Evolutionary conservation across 1,139 yeast genomes (phyloP).

Genomic region (Kodamaea arcana): DNA sequence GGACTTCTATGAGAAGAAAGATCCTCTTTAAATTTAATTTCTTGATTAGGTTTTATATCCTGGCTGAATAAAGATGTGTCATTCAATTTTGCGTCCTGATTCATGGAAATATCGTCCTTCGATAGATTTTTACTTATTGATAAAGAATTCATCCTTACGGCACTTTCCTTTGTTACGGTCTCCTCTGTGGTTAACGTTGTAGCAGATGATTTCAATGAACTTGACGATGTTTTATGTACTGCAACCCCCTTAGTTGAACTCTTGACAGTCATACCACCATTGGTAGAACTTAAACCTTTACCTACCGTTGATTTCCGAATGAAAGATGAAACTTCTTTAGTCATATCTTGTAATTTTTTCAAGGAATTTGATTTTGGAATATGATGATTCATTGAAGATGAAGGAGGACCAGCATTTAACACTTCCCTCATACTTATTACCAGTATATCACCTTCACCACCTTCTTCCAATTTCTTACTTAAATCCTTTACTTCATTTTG

Average conservation of each 20-base stretch:
- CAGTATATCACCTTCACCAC: conserved; percentile 23
- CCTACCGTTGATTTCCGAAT: conserved; percentile 9
- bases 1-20: too few relatives aligned
- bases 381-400: not conserved
- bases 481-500: conserved; percentile 29
- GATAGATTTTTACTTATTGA: too few relatives aligned
- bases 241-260: not conserved
- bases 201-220: conserved; percentile 7
- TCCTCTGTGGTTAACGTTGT: conserved; percentile 7
- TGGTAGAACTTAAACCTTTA: too few relatives aligned
- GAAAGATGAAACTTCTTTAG: conserved; percentile 12
- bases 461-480: conserved; percentile 8
- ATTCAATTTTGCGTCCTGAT: not conserved
- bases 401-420: conserved; percentile 33
- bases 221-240: too few relatives aligned
- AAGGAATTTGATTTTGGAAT: conserved; percentile 12
- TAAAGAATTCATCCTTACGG: too few relatives aligned
- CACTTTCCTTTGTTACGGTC: conserved; percentile 3
- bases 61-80: too few relatives aligned
- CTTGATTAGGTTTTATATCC: too few relatives aligned
- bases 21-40: too few relatives aligned
- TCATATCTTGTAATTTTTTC: conserved; percentile 15
- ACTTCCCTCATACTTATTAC: conserved; percentile 30
- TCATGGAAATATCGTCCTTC: conserved; percentile 1
- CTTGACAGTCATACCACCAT: not conserved